Evolutionary conservation across 2,329 filamentous ascomycete species (phyloP).

Genomic region (Fusarium camptoceras): DNA sequence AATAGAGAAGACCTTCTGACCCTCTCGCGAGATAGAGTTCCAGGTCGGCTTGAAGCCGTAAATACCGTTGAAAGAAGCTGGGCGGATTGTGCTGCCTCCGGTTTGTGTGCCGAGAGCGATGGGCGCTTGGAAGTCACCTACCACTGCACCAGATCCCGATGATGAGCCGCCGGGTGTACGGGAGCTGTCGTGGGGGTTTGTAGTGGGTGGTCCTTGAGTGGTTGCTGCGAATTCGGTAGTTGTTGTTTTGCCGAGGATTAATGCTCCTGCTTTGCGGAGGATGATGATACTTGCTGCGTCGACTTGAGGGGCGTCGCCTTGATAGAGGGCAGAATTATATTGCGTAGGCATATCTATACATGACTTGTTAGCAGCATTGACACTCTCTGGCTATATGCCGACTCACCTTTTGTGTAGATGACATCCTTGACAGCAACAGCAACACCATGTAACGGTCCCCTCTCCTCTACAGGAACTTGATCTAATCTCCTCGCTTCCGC

Average conservation of each 20-base stretch:
- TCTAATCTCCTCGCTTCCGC: constrained; percentile 11
- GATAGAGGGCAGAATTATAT: constrained; percentile 65
- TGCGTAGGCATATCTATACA: constrained; percentile 70
- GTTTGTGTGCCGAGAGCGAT: constrained; percentile 72
- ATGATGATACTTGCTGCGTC: constrained; percentile 66
- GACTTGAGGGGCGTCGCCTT: constrained; percentile 54
- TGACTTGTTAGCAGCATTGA: background rate
- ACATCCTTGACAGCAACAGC: constrained; percentile 29
- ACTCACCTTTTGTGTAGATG: constrained; percentile 26
- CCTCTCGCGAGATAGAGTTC: constrained; percentile 28
- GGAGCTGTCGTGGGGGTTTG: constrained; percentile 70
- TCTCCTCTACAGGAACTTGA: background rate
- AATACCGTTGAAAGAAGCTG: constrained; percentile 70
- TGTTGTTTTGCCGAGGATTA: constrained; percentile 57
- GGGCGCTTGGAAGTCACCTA: constrained; percentile 70
- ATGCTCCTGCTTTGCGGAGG: constrained; percentile 65
- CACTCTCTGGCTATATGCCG: fast-evolving
- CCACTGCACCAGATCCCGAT: constrained; percentile 71
- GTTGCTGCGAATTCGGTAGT: constrained; percentile 68
- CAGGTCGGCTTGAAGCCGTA: constrained; percentile 39
- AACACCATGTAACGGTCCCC: constrained; percentile 22
- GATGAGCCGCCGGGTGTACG: constrained; percentile 75
- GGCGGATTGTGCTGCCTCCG: constrained; percentile 69
- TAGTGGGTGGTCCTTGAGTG: constrained; percentile 60
- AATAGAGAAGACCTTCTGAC: constrained; percentile 6